Evolutionary conservation across 148 eudicot species (phyloP).

Genomic region (Bassia scoparia): DNA sequence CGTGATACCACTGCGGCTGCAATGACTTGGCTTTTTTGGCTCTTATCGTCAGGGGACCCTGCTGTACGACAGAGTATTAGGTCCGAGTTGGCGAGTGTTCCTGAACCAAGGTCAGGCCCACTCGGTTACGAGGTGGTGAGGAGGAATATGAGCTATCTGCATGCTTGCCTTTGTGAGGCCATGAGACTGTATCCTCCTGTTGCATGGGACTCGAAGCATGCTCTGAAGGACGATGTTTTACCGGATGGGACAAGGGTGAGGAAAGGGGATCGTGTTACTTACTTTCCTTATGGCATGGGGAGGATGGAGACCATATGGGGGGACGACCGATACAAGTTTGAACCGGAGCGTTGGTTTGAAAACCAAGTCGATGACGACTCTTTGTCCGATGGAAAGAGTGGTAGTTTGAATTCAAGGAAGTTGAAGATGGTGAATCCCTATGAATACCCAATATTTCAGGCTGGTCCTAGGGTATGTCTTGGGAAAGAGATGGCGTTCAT

Average conservation of each 20-base stretch:
- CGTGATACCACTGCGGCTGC: conserved; percentile 80
- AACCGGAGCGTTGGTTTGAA: conserved; percentile 69
- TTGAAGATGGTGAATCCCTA: conserved; percentile 55
- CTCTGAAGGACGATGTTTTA: conserved; percentile 49
- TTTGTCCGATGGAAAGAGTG: background rate
- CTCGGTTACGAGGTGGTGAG: conserved; percentile 42
- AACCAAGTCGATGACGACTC: conserved; percentile 3
- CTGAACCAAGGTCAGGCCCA: background rate
- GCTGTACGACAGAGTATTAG: conserved; percentile 14
- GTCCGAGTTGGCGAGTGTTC: conserved; percentile 15
- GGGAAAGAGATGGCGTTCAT: conserved; percentile 90
- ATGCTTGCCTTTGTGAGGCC: conserved; percentile 68
- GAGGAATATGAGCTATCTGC: conserved; percentile 45
- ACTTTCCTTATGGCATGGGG: conserved; percentile 87
- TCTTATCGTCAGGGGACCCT: conserved; percentile 23
- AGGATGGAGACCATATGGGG: conserved; percentile 88
- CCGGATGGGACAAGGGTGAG: conserved; percentile 69
- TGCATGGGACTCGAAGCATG: conserved; percentile 95
- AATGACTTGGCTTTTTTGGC: conserved; percentile 82
- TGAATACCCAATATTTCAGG: conserved; percentile 77
- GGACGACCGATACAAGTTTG: conserved; percentile 48
- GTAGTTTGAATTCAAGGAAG: background rate
- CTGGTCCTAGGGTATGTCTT: conserved; percentile 84
- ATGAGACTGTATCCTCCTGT: conserved; percentile 91
- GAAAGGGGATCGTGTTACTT: conserved; percentile 66